Evolutionary conservation across 2,329 filamentous ascomycete species (phyloP), one percentile per base, ranked within the genome.

Genomic region (Fusarium sp.): DNA sequence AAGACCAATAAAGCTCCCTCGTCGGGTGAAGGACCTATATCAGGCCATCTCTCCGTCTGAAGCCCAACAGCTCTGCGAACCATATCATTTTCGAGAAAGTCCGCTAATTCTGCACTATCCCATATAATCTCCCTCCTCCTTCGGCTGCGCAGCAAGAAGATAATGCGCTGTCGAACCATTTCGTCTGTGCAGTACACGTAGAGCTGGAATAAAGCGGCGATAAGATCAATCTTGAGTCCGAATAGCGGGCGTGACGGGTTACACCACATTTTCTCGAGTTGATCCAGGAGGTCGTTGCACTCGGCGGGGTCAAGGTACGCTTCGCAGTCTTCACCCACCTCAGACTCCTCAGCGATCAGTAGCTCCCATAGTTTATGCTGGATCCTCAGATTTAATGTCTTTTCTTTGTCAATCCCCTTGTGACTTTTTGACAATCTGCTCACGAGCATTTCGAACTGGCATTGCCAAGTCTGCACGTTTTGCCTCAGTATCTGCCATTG

Each of bases 291-390:
- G 24, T 8, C 3, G 3, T 41, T 35, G n/a, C 59, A 62, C 13
- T 62, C 59, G 15, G 13, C 18, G 0, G 59, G 38, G 16, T 61
- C 47, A 7, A 62, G 49, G 13, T 52, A 10, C 3, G 23, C 28
- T 11, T 62, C n/a, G 3, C 7, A 20, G 11, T 26, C 20, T 35
- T 49, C 42, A 3, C 44, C 31, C 6, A 44, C 26, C 4, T 43
- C 26, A 4, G 16, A 29, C 11, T 62, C 13, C 1, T 60, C 57
- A 1, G 38, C 16, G 1, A 62, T 42, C 0, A 62, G 31, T 1
- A 62, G 31, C n/a, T 62, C 38, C 59, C 59, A 62, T 1, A 62
- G 10, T 2, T 62, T 62, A 21, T 62, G 57, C 9, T 62, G 59
- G 6, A 62, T 62, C 6, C 44, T 16, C 8, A 62, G 5, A 9